Base-by-base conservation (phyloP, 331 rosid species). In the Stylosanthes scabra region DNA sequence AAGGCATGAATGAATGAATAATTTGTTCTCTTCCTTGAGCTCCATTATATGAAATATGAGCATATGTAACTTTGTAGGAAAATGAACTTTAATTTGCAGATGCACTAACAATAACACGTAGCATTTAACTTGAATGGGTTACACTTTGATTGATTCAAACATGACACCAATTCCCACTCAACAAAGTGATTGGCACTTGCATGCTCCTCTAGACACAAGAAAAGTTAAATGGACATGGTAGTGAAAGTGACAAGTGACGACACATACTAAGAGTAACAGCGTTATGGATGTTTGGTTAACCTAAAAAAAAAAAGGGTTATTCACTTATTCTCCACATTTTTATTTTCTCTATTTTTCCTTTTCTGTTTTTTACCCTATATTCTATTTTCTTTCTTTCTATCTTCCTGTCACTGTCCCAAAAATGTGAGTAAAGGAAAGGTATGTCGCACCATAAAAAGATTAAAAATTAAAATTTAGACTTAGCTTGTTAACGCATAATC, bases 191-290 rank as follows among this genome's bases (percentile, higher is more conserved):
- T 13, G 5, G 42, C 28, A 27, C 25, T 51, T 51, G 57, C 57
- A 51, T 49, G 28, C 8, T 8, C 25, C 15, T 40, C 37, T 29
- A 3, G 13, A 7, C 27, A 9, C 41, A 12, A 40, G 11, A 11
- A 49, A 47, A 49, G 49, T 60, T 11, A 37, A 54, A 13, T 50
- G 28, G 40, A 34, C 28, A 8, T 58, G 65, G 50, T 66, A 40
- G 20, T 39, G 78, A 64, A 8, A 47, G 61, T 59, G 68, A 51
- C 49, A 41, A 41, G 46, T 31, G 37, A 31, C 37, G 46, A 46
- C 74, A 70, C 72, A 44, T 3, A 29, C 58, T 28, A 49, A 63
- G 44, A 51, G 13, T 56, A 27, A 8, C 54, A n/a, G 6, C 52
- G 4, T 20, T 25, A 8, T 31, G 37, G 37, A 31, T 31, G 37